A percentile compares a stretch with the other conserved stretches of the same genome.
phyloP scores from a whole-genome alignment of 352 stramenopile species.

The Phytophthora sp. region DNA sequence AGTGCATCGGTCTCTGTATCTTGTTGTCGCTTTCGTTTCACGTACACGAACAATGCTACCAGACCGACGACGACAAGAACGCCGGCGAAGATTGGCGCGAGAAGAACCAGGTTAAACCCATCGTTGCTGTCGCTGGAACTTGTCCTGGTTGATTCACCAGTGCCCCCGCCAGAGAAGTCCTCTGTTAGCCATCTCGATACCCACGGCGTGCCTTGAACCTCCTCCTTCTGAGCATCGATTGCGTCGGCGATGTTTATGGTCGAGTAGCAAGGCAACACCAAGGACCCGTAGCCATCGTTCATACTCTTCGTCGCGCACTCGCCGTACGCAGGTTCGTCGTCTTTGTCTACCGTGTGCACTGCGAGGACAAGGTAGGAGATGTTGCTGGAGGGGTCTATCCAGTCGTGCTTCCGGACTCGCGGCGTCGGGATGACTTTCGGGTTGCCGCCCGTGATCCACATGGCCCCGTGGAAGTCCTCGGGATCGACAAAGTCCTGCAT shows the following conservation, averaged over 20 bases:
- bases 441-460: constrained; percentile 39
- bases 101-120: not conserved
- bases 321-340: constrained; percentile 16
- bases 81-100: constrained; percentile 24
- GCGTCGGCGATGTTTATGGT: not conserved
- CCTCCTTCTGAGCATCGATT: not conserved
- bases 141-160: not conserved
- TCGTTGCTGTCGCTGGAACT: not conserved
- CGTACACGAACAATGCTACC: constrained; percentile 4
- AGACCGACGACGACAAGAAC: constrained; percentile 16
- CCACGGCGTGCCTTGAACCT: constrained; percentile 13
- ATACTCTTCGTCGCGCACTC: not conserved
- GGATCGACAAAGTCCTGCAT: constrained; percentile 9
- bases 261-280: constrained; percentile 26
- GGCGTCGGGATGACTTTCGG: constrained; percentile 17
- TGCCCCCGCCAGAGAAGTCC: not conserved
- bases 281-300: constrained; percentile 24
- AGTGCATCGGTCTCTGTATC: constrained; percentile 5
- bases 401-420: constrained; percentile 7
- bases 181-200: constrained; percentile 20
- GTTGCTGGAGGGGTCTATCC: constrained; percentile 1
- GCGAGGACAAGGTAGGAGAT: constrained; percentile 23
- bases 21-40: constrained; percentile 14
- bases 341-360: constrained; percentile 13
- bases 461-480: constrained; percentile 3